phyloP scores from a whole-genome alignment of 2,329 filamentous ascomycete species.

The Periconia digitata region DNA sequence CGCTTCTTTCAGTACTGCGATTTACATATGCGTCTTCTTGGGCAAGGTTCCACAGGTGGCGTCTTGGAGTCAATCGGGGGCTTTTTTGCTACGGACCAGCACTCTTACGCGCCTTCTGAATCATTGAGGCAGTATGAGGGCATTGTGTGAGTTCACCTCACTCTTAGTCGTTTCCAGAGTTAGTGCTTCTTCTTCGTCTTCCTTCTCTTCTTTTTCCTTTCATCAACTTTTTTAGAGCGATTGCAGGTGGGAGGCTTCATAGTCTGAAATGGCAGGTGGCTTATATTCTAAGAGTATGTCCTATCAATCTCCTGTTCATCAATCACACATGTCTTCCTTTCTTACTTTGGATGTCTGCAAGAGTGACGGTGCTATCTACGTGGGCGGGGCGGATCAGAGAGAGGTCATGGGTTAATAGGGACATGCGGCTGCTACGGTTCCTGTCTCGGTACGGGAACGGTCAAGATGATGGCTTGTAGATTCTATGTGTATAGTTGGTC shows the following conservation, averaged over 20 bases:
- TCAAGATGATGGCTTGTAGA: conserved; percentile 5
- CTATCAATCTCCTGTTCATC: background rate
- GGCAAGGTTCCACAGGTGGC: conserved; percentile 4
- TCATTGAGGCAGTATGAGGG: conserved; percentile 3
- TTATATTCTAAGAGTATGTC: background rate
- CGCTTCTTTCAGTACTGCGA: conserved; percentile 9
- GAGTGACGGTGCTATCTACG: background rate
- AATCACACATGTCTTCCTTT: background rate
- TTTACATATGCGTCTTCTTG: conserved; percentile 8
- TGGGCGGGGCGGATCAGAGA: background rate
- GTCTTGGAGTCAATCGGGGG: conserved; percentile 9
- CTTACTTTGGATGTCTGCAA: background rate
- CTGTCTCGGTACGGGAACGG: conserved; percentile 8
- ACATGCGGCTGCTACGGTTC: conserved; percentile 34
- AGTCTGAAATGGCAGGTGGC: background rate
- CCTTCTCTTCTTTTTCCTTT: conserved; percentile 8
- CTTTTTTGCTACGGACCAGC: background rate
- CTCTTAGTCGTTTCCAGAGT: too few relatives aligned
- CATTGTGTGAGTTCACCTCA: background rate
- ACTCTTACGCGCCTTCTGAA: conserved; percentile 3
- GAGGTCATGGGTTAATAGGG: background rate
- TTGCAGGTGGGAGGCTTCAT: too few relatives aligned
- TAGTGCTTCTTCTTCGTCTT: conserved; percentile 1
- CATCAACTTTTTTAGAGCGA: conserved; percentile 12
- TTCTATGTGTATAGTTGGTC: conserved; percentile 36